phyloP scores from a whole-genome alignment of 2,329 filamentous ascomycete species.

The Xylariales sp. region DNA sequence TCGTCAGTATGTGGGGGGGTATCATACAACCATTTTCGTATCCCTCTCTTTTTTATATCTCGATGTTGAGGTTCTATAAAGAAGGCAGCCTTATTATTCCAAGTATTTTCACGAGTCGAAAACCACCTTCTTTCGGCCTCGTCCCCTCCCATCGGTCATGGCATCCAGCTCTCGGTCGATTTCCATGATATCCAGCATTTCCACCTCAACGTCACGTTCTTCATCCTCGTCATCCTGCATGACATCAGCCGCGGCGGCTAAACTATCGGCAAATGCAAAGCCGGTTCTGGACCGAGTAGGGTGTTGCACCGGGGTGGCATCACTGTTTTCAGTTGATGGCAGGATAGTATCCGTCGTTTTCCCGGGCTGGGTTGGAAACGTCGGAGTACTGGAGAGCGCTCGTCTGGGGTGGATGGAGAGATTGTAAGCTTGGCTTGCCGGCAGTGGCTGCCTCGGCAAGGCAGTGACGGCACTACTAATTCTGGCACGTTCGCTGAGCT shows the following conservation, averaged over 20 bases:
- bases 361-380: constrained; percentile 8
- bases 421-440: constrained; percentile 41
- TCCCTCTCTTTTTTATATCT: background rate
- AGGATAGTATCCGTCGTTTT: constrained; percentile 18
- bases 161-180: constrained; percentile 56
- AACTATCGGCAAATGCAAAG: constrained; percentile 46
- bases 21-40: constrained; percentile 5
- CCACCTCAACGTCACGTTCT: constrained; percentile 50
- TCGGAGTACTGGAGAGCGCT: constrained; percentile 15
- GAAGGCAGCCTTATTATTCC: too few species aligned
- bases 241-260: constrained; percentile 49
- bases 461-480: constrained; percentile 49
- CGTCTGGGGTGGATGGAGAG: constrained; percentile 31
- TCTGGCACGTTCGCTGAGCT: constrained; percentile 30
- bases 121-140: constrained; percentile 47
- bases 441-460: constrained; percentile 39
- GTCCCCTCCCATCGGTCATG: constrained; percentile 46
- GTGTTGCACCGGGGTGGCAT: constrained; percentile 18
- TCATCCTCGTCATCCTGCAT: constrained; percentile 36
- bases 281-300: constrained; percentile 28
- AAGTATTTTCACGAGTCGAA: constrained; percentile 37
- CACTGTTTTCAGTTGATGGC: constrained; percentile 18
- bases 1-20: constrained; percentile 4
- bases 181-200: constrained; percentile 62
- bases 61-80: constrained; percentile 4